These are phyloP conservation scores for Mercurialis annua DNA, from an alignment of 345 rosid genomes.

Conservation along the genomic window DNA sequence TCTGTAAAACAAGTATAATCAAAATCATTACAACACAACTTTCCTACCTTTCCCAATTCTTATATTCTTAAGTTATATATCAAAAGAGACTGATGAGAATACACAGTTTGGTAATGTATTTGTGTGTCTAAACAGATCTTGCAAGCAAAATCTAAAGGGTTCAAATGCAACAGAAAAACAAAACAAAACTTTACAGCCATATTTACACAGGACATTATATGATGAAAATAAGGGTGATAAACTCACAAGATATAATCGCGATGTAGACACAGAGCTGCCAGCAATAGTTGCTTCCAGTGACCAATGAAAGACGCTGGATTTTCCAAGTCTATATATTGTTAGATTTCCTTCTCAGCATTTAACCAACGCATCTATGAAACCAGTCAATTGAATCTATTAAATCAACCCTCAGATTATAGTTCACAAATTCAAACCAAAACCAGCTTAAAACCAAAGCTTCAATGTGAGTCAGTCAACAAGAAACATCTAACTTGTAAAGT, in stretches of 20 bases:
- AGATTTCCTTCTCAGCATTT: conserved; percentile 10
- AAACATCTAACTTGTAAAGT: conserved; percentile 39
- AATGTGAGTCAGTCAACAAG: not conserved
- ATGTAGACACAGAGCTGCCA: conserved; percentile 19
- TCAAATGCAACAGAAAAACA: not conserved
- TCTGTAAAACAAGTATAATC: not conserved
- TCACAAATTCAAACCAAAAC: conserved; percentile 8
- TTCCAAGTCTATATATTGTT: conserved; percentile 9
- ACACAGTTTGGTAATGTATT: conserved; percentile 20
- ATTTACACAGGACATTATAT: conserved; percentile 25
- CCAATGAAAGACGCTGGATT: conserved; percentile 11
- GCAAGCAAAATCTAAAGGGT: conserved; percentile 11
- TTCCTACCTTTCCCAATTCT: not conserved
- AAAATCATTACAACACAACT: not conserved
- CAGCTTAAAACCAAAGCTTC: conserved; percentile 11
- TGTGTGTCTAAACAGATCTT: conserved; percentile 20
- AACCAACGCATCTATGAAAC: conserved; percentile 10
- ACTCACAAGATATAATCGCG: conserved; percentile 9
- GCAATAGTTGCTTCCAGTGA: conserved; percentile 7
- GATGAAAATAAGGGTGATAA: conserved; percentile 10
- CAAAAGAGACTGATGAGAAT: not conserved
- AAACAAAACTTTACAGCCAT: conserved; percentile 30
- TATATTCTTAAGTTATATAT: too few species aligned
- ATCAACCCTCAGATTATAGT: conserved; percentile 13
- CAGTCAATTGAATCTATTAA: conserved; percentile 18